phyloP scores from a whole-genome alignment of 2,329 filamentous ascomycete species.

The Epichloe gansuensis region DNA sequence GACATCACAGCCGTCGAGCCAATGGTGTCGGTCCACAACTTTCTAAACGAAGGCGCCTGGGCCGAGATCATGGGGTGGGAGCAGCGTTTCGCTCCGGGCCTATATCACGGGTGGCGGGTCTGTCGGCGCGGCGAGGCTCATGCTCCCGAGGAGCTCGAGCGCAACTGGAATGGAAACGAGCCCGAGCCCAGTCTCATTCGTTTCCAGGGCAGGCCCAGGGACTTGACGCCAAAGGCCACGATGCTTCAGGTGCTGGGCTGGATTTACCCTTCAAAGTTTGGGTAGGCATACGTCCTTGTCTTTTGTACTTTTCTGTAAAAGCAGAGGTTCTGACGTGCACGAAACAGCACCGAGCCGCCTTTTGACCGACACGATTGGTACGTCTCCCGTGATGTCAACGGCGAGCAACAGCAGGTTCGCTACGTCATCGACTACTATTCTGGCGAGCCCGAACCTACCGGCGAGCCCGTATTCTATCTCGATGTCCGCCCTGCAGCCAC shows the following conservation, averaged over 20 bases:
- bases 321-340: conserved; percentile 1
- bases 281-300: conserved; percentile 35
- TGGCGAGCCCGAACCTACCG: conserved; percentile 66
- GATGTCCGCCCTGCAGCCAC: conserved; percentile 86
- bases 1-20: conserved; percentile 85
- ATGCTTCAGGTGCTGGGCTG: conserved; percentile 71
- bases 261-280: conserved; percentile 70
- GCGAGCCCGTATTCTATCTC: conserved; percentile 89
- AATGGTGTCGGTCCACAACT: conserved; percentile 98
- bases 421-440: conserved; percentile 98
- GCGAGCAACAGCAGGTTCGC: conserved; percentile 62
- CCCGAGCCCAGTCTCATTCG: conserved; percentile 62
- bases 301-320: not conserved
- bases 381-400: conserved; percentile 60
- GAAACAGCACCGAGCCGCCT: conserved; percentile 59
- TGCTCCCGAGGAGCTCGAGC: conserved; percentile 28
- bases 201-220: conserved; percentile 81
- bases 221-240: conserved; percentile 82
- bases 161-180: conserved; percentile 41
- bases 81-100: conserved; percentile 64
- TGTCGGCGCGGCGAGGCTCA: conserved; percentile 66
- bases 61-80: conserved; percentile 92
- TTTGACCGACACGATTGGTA: conserved; percentile 99
- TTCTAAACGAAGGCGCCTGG: conserved; percentile 96
- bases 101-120: conserved; percentile 59